Percentiles rank a stretch among this genome's conserved stretches.
phyloP scores from a whole-genome alignment of 202 grass and related monocot genomes.

The Setaria italica region DNA sequence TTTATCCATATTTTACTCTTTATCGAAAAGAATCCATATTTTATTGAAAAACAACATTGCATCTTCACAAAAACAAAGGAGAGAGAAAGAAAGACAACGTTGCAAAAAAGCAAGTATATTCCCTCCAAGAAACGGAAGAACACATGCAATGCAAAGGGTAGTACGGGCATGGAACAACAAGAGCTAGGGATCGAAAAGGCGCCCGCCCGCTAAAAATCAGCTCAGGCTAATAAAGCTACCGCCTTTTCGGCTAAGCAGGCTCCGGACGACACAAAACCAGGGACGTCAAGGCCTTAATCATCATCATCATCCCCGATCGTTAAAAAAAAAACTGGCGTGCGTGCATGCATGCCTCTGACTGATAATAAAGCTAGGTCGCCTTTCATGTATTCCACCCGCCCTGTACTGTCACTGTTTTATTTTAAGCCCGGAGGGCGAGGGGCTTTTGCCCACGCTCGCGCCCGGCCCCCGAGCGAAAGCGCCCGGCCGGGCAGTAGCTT shows the following conservation, averaged over 20 bases:
- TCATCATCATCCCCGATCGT: conserved; percentile 2
- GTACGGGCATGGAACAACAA: not conserved
- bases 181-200: not conserved
- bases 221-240: conserved; percentile 19
- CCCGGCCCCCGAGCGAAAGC: not conserved
- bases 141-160: not conserved
- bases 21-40: no score
- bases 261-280: conserved; percentile 45
- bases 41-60: not conserved
- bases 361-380: conserved; percentile 52
- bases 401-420: not conserved
- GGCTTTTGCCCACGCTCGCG: conserved; percentile 28
- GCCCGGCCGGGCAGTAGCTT: not conserved
- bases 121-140: not conserved
- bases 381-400: conserved; percentile 11
- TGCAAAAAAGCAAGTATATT: not conserved
- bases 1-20: no score
- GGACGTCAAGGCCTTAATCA: conserved; percentile 10
- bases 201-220: conserved; percentile 12
- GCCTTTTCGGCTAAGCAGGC: conserved; percentile 20
- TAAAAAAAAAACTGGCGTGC: not conserved
- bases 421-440: not conserved
- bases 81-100: not conserved
- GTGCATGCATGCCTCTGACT: not conserved
- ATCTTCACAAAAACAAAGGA: not conserved